Conservation (phyloP, 768 basidiomycete genomes). For the Neoboletus magnificus region DNA sequence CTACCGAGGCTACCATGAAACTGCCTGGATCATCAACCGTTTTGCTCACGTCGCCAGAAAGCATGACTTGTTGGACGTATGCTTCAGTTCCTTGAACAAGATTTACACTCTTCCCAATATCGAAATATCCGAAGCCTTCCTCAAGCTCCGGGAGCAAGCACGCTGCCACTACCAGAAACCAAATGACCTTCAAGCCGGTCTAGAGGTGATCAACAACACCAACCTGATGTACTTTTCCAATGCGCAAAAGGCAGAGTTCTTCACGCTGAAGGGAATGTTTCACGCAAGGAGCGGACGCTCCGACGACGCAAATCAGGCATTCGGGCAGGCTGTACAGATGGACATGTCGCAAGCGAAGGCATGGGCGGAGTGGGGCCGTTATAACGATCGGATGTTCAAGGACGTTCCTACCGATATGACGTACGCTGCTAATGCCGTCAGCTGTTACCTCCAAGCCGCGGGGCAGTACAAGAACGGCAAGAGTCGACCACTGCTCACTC, state of each 20-base stretch:
- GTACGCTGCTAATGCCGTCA: constrained; percentile 87
- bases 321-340: constrained; percentile 93
- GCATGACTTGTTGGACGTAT: constrained; percentile 94
- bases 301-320: constrained; percentile 89
- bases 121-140: constrained; percentile 98
- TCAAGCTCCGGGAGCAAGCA: constrained; percentile 97
- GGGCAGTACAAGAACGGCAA: constrained; percentile 94
- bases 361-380: constrained; percentile 98
- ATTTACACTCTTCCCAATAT: constrained; percentile 99
- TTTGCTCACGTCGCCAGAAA: constrained; percentile 98
- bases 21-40: constrained; percentile 99
- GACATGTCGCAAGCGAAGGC: constrained; percentile 94
- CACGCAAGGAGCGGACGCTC: constrained; percentile 80
- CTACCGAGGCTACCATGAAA: constrained; percentile 97
- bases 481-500: constrained; percentile 83
- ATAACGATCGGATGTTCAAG: constrained; percentile 90
- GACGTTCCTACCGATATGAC: constrained; percentile 71
- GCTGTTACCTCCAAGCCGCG: constrained; percentile 96
- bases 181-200: constrained; percentile 86
- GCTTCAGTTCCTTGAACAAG: constrained; percentile 90
- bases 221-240: constrained; percentile 97
- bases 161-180: constrained; percentile 97
- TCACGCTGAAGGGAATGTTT: constrained; percentile 98
- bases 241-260: constrained; percentile 96
- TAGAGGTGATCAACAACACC: constrained; percentile 99